phyloP scores from a whole-genome alignment of 345 rosid genomes.

The Citrus trifoliata region DNA sequence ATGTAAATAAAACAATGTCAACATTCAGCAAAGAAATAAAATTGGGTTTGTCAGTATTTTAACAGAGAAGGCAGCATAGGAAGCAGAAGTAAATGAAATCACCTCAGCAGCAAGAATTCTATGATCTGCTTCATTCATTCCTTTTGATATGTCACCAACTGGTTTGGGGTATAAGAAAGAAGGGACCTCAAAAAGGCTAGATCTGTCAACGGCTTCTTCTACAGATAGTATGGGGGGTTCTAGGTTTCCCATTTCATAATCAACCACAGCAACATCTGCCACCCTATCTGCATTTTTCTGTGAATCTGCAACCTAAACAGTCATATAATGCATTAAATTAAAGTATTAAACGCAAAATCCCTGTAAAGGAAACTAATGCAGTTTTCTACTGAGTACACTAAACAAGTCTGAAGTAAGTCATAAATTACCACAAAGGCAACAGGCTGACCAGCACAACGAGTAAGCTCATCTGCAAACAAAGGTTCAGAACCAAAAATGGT shows the following conservation, averaged over 20 bases:
- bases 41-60: background rate
- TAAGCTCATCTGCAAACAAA: slow-evolving; percentile 68
- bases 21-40: background rate
- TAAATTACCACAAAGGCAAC: slow-evolving; percentile 78
- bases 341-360: background rate
- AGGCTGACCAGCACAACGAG: slow-evolving; percentile 60
- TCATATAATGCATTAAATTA: background rate
- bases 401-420: background rate
- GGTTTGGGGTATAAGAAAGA: slow-evolving; percentile 45
- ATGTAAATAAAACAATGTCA: background rate
- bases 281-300: slow-evolving; percentile 80
- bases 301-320: slow-evolving; percentile 76
- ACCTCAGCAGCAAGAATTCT: slow-evolving; percentile 72
- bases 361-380: background rate
- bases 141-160: slow-evolving; percentile 66
- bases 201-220: slow-evolving; percentile 69
- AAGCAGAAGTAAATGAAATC: background rate
- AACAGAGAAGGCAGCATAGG: background rate
- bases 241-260: slow-evolving; percentile 54
- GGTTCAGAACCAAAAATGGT: slow-evolving; percentile 42
- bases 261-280: slow-evolving; percentile 54
- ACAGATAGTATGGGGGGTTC: slow-evolving; percentile 69
- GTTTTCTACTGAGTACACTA: background rate
- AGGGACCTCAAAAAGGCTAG: slow-evolving; percentile 74
- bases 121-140: slow-evolving; percentile 80